Evolutionary conservation across 495 filamentous ascomycete genomes (phyloP), one percentile per base, ranked within the genome.

Genomic region (Parmelia sp.): DNA sequence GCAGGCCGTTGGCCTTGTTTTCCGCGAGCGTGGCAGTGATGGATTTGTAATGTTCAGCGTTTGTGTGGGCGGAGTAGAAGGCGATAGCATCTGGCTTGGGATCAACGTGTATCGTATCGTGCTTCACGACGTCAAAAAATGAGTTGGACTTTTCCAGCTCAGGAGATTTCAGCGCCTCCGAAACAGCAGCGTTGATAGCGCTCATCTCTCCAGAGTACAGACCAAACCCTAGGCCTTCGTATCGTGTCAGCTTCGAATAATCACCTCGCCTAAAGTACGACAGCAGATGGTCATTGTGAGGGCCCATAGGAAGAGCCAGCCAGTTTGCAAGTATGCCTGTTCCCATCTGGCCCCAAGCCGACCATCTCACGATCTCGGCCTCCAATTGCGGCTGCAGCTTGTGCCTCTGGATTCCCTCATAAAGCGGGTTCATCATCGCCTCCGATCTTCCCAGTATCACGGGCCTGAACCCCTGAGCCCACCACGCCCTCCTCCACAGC

Each of bases 321-420:
- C 88, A 88, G 71, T 94, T 86, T 27, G 88, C 84, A 14, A 98
- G 81, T 23, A 96, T 74, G 7, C 94, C 94, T 36, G 86, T 85
- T n/a, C 89, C 87, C 90, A 96, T 95, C 62, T 88, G 85, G 25
- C 90, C 91, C 92, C 92, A 98, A 5, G 94, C 94, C 62, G 96
- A 75, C 92, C 91, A 97, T 62, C 88, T 81, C 77, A 88, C 85
- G 40, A 96, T 68, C 60, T 96, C 91, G 23, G 77, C 79, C 72
- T 90, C 86, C 60, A 95, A 70, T 39, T 80, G 79, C 0, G 78
- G 70, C 21, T 77, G 73, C 35, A 86, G 69, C 47, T 84, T 73
- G 60, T 86, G 68, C 39, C 74, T 76, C 71, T 92, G 87, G 58
- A 91, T 74, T 58, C 81, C 77, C 70, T 89, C 81, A 71, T 93